Base-by-base conservation (phyloP, 164 flowering plant species). In the Chimonanthus praecox region DNA sequence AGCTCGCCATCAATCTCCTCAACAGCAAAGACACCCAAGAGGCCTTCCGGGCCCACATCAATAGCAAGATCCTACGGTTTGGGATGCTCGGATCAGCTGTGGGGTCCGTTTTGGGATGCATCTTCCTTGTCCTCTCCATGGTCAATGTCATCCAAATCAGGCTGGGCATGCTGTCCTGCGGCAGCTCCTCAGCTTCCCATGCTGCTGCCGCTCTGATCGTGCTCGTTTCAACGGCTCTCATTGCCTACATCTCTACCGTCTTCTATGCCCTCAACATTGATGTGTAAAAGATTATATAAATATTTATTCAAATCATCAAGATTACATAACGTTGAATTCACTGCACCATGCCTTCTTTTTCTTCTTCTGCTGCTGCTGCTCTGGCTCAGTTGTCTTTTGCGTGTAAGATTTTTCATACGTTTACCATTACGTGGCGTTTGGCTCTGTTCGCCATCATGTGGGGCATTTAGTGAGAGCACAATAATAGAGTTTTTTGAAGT, bases 21-120 rank as follows among this genome's bases (percentile, higher is more conserved):
- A 84, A 84, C 76, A 80, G 76, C 71, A 80, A 78, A 50, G 82
- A 84, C 48, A 50, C 60, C 0, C 70, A 72, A 33, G 83, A 84
- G 43, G 77, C 74, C 1, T 47, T 78, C 13, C 63, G 75, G 33
- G 86, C 84, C 8, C 78, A 74, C 48, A 84, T 84, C 61, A 76
- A 80, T 66, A 49, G 68, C 6, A 65, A 44, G 58, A 65, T 78
- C 3, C 79, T 84, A n/a, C 64, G 82, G 58, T 63, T 78, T 15
- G 81, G 83, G 15, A 80, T 84, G 84, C 75, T 84, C 4, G 83
- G 66, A 8, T 84, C 84, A 6, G 86, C 86, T 0, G 15, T 78
- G 10, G 86, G 84, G 7, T 81, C 81, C 6, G 80, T 84, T 5
- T 68, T 82, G 77, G 84, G 86, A 0, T 79, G 84, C 67, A 7